Conservation (phyloP, 306 rosid genomes). For the Trifolium pratense region DNA sequence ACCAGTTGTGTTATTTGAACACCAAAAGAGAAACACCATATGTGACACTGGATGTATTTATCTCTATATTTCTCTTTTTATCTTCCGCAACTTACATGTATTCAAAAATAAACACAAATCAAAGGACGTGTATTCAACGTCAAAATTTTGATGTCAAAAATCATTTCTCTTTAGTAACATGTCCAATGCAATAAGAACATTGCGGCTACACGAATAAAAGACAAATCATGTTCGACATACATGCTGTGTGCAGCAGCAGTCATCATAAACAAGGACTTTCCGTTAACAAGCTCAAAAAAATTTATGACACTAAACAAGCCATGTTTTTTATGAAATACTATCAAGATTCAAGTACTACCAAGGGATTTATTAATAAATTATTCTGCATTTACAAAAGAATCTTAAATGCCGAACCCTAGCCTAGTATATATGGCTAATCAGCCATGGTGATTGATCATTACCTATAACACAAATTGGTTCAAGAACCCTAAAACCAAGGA, state of each 20-base stretch:
- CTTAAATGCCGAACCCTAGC: background rate
- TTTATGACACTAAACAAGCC: background rate
- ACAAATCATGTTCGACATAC: background rate
- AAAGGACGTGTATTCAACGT: too few species aligned
- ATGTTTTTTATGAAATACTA: background rate
- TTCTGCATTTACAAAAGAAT: slow-evolving; percentile 32
- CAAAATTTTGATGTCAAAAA: too few species aligned
- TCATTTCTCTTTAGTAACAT: background rate
- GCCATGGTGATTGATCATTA: slow-evolving; percentile 1
- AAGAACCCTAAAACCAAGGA: too few species aligned
- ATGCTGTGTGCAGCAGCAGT: slow-evolving; percentile 1
- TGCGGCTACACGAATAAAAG: background rate
- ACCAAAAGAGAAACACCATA: too few species aligned
- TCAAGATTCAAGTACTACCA: slow-evolving; percentile 19
- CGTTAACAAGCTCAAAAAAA: slow-evolving; percentile 9
- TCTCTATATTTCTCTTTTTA: too few species aligned
- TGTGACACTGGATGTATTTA: too few species aligned
- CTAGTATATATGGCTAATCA: slow-evolving; percentile 21
- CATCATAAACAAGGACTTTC: slow-evolving; percentile 12
- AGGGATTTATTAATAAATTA: slow-evolving; percentile 19
- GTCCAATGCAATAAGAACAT: background rate
- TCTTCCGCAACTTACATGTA: too few species aligned
- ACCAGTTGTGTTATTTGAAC: background rate
- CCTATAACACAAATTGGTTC: slow-evolving; percentile 5
- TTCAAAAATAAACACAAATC: too few species aligned